phyloP scores from a whole-genome alignment of 192 early-diverging fungal species.

The Allomyces macrogynus region DNA sequence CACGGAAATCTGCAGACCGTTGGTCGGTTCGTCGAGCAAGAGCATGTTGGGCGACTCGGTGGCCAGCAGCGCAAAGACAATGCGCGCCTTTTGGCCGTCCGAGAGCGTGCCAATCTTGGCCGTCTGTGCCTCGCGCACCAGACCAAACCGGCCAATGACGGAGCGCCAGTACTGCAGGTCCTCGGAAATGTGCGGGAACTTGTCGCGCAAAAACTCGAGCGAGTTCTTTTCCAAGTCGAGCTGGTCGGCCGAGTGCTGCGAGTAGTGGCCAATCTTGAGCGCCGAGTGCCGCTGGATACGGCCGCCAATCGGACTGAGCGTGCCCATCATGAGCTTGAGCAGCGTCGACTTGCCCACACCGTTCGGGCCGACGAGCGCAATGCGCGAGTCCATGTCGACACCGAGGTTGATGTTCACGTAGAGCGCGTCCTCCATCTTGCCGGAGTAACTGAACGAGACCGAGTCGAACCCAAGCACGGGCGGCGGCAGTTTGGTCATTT shows the following conservation, averaged over 20 bases:
- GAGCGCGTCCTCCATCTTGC: slow-evolving; percentile 57
- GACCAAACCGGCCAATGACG: too few species aligned
- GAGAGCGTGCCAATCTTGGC: slow-evolving; percentile 71
- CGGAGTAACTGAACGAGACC: slow-evolving; percentile 81
- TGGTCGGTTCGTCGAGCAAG: slow-evolving; percentile 97
- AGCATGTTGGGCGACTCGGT: slow-evolving; percentile 78
- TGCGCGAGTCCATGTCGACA: slow-evolving; percentile 94
- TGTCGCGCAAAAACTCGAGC: slow-evolving; percentile 73
- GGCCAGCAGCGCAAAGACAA: slow-evolving; percentile 90
- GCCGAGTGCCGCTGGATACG: slow-evolving; percentile 73
- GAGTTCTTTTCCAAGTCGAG: slow-evolving; percentile 71
- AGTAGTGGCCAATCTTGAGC: slow-evolving; percentile 90
- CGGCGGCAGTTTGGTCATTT: slow-evolving; percentile 72
- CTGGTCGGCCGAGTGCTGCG: slow-evolving; percentile 94
- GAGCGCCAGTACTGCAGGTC: slow-evolving; percentile 81
- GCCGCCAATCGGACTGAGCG: slow-evolving; percentile 63
- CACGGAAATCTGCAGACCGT: slow-evolving; percentile 61
- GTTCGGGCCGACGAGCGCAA: slow-evolving; percentile 92
- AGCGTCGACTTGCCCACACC: slow-evolving; percentile 92
- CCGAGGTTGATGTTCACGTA: slow-evolving; percentile 82
- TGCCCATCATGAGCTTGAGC: slow-evolving; percentile 87
- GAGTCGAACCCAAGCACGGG: slow-evolving; percentile 85
- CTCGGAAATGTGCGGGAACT: slow-evolving; percentile 61
- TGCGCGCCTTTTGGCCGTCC: slow-evolving; percentile 84
- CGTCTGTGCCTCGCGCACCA: too few species aligned